phyloP scores from a whole-genome alignment of 305 asterid genomes.

The Fraxinus platypoda region DNA sequence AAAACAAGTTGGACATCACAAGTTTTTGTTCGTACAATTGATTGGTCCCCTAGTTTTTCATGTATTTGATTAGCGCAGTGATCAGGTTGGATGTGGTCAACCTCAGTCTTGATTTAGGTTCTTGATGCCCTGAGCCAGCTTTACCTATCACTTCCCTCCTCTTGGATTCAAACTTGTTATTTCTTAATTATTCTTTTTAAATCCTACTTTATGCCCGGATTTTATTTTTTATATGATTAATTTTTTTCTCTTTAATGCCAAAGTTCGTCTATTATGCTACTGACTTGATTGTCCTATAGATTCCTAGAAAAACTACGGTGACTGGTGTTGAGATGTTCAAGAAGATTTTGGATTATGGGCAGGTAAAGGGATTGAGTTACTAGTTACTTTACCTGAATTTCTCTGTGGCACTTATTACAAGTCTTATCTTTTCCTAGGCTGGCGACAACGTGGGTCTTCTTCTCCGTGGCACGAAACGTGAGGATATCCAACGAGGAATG shows the following conservation, averaged over 20 bases:
- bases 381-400: neutral
- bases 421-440: conserved; percentile 54
- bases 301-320: conserved; percentile 71
- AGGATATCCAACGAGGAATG: conserved; percentile 87
- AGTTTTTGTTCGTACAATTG: neutral
- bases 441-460: conserved; percentile 99
- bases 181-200: neutral
- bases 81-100: neutral
- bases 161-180: neutral
- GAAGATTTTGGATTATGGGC: conserved; percentile 88
- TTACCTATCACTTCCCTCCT: conserved; percentile 2
- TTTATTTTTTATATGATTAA: neutral
- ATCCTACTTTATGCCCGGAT: neutral
- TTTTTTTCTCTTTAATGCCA: neutral
- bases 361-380: conserved; percentile 45
- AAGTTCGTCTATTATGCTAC: conserved; percentile 13
- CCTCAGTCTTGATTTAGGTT: neutral
- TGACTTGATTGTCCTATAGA: conserved; percentile 39
- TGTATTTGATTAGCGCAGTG: neutral
- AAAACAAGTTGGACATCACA: neutral
- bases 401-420: conserved; percentile 12
- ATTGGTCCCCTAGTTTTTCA: neutral
- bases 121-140: neutral
- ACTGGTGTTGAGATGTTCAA: conserved; percentile 99
- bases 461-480: conserved; percentile 92